Evolutionary conservation across 2,329 filamentous ascomycete species (phyloP).

Genomic region (Aspergillus niger): DNA sequence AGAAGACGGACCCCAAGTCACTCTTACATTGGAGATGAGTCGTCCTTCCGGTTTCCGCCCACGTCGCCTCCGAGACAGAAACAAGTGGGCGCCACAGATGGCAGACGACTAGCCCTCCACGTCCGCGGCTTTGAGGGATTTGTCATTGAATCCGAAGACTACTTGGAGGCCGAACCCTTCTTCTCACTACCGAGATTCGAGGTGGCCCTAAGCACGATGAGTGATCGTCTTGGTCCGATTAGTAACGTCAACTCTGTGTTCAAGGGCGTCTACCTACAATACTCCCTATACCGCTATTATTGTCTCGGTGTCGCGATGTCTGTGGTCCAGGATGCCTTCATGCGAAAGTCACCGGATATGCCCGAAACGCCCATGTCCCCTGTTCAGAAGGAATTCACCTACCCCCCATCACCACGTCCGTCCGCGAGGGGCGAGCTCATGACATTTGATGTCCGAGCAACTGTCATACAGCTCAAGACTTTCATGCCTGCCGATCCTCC

Average conservation of each 20-base stretch:
- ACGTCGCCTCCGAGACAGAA: slow-evolving; percentile 50
- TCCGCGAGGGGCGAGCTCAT: slow-evolving; percentile 63
- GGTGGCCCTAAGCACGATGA: slow-evolving; percentile 78
- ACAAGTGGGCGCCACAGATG: slow-evolving; percentile 62
- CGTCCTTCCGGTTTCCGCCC: slow-evolving; percentile 52
- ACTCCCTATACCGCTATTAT: slow-evolving; percentile 93
- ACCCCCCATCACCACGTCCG: slow-evolving; percentile 30
- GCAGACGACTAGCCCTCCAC: slow-evolving; percentile 77
- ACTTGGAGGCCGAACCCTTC: slow-evolving; percentile 82
- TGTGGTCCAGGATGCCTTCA: slow-evolving; percentile 71
- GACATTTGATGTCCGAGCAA: slow-evolving; percentile 78
- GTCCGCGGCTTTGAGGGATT: slow-evolving; percentile 84
- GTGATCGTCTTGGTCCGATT: slow-evolving; percentile 82
- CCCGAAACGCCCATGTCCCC: slow-evolving; percentile 10
- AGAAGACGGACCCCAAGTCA: slow-evolving; percentile 75
- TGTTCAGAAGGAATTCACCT: slow-evolving; percentile 20
- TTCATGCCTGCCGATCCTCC: slow-evolving; percentile 86
- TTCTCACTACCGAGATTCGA: slow-evolving; percentile 84
- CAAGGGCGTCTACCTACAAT: slow-evolving; percentile 77
- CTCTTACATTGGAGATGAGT: slow-evolving; percentile 67
- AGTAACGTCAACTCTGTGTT: slow-evolving; percentile 84
- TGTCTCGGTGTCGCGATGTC: slow-evolving; percentile 78
- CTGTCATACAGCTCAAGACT: slow-evolving; percentile 83
- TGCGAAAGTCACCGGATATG: slow-evolving; percentile 28
- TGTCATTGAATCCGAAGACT: slow-evolving; percentile 83